phyloP scores from a whole-genome alignment of 2,329 filamentous ascomycete genomes.

The Stromatinia cepivora region DNA sequence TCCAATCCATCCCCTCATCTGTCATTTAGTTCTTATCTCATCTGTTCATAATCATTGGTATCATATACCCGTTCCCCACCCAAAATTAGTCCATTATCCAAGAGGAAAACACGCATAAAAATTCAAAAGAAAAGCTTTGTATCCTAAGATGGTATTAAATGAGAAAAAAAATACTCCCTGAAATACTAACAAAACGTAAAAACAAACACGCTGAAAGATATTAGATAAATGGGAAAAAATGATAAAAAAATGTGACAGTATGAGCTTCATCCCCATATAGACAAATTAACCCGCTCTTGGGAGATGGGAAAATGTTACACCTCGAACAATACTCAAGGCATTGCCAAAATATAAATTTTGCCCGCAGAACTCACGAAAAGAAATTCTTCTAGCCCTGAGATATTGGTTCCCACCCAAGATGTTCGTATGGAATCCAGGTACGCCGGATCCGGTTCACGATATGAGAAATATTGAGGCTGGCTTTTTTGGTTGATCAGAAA shows the following conservation, averaged over 20 bases:
- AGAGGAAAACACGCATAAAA: neutral
- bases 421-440: conserved; percentile 33
- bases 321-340: conserved; percentile 36
- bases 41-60: conserved; percentile 15
- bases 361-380: conserved; percentile 22
- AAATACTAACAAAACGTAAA: neutral
- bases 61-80: neutral
- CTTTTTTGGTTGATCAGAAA: conserved; percentile 9
- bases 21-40: conserved; percentile 12
- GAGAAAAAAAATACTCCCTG: neutral
- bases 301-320: conserved; percentile 48
- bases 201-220: neutral
- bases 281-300: conserved; percentile 35
- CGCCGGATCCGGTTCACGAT: conserved; percentile 46
- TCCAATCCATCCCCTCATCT: conserved; percentile 4
- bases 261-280: conserved; percentile 26
- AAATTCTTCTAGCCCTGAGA: neutral
- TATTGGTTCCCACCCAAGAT: neutral
- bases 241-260: neutral
- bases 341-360: conserved; percentile 31
- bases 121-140: neutral
- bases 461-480: conserved; percentile 23
- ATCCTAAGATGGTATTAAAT: conserved; percentile 22
- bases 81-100: neutral
- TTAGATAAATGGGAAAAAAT: neutral